These are phyloP conservation scores for Botrytis hyacinthi DNA, from an alignment of 2,329 filamentous ascomycete species.

Conservation along the genomic window DNA sequence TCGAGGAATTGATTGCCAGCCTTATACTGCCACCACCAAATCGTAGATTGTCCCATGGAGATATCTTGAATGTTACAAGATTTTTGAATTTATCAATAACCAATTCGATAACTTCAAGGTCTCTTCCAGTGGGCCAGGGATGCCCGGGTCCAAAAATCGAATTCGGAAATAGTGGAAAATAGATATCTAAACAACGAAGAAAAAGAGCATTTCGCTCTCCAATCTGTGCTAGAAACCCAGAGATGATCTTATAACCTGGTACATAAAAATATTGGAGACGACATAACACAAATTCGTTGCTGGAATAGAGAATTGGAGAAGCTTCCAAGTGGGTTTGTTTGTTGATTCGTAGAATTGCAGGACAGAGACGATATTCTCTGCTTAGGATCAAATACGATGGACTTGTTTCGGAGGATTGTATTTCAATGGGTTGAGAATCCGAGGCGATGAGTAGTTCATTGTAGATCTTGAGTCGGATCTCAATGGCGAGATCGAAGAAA, in stretches of 20 bases:
- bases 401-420: not conserved
- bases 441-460: not conserved
- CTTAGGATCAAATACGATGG: not conserved
- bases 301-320: not conserved
- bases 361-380: not conserved
- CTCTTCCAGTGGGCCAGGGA: not conserved
- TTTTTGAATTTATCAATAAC: not conserved
- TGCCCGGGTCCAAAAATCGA: not conserved
- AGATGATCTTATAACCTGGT: not conserved
- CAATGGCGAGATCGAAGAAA: not conserved
- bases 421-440: not conserved
- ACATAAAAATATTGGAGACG: not conserved
- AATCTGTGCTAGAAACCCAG: not conserved
- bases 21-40: not conserved
- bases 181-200: not conserved
- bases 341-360: not conserved
- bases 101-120: not conserved
- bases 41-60: not conserved
- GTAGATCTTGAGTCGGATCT: not conserved
- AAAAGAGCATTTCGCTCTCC: not conserved
- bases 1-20: not conserved
- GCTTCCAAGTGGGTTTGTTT: not conserved
- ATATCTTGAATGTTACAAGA: not conserved
- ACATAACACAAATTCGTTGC: not conserved
- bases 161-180: not conserved